These are phyloP conservation scores for Trichophyton verrucosum DNA, from an alignment of 2,329 filamentous ascomycete genomes.

Conservation along the genomic window DNA sequence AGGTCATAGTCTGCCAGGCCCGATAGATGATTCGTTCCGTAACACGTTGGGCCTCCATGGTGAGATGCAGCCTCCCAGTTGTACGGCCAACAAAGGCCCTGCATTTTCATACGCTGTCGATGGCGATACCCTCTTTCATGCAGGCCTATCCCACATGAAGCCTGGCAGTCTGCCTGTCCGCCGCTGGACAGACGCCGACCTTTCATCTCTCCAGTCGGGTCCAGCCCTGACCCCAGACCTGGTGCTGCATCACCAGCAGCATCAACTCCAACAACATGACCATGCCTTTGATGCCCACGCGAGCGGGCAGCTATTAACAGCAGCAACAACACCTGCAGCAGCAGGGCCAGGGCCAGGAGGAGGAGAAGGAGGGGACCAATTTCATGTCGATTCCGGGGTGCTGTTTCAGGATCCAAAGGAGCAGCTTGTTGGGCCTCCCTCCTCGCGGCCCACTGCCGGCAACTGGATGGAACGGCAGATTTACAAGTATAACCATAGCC, in stretches of 20 bases:
- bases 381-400: constrained; percentile 12
- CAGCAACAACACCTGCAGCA: background rate
- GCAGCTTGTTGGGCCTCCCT: constrained; percentile 11
- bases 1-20: constrained; percentile 18
- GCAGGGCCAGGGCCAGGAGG: no score
- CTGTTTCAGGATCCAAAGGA: constrained; percentile 16
- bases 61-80: constrained; percentile 43
- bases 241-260: background rate
- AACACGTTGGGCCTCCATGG: constrained; percentile 54
- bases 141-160: constrained; percentile 10
- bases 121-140: constrained; percentile 13
- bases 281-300: constrained; percentile 10
- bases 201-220: constrained; percentile 21
- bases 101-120: constrained; percentile 18
- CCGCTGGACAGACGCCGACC: constrained; percentile 19
- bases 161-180: constrained; percentile 9
- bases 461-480: constrained; percentile 13
- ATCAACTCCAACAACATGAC: background rate
- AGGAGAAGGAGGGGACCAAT: background rate
- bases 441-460: constrained; percentile 27
- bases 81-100: constrained; percentile 35
- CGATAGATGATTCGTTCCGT: constrained; percentile 43
- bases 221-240: constrained; percentile 6
- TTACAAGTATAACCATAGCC: constrained; percentile 23
- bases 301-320: constrained; percentile 8